Conservation (phyloP, 75 land plant species). For the Sequoiadendron giganteum region DNA sequence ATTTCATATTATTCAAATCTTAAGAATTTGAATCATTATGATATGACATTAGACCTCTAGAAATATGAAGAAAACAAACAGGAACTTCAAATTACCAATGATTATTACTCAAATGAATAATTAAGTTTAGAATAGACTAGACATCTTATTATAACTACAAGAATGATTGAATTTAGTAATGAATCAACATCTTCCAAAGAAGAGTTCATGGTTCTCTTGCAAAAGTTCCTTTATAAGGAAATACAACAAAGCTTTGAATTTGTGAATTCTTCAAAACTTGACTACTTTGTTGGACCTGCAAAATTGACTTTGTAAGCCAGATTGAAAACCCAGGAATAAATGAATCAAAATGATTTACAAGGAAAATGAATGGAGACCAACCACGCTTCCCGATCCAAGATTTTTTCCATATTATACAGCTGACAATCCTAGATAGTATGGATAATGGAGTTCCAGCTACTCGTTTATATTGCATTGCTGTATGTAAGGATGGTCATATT, state of each 20-base stretch:
- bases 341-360: constrained; percentile 8
- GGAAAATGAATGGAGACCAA: constrained; percentile 1
- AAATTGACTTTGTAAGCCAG: not conserved
- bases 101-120: not conserved
- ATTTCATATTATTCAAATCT: too few relatives aligned
- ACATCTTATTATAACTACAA: not conserved
- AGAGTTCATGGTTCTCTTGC: not conserved
- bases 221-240: not conserved
- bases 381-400: not conserved
- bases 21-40: not conserved
- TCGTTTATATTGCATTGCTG: constrained; percentile 59
- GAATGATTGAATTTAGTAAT: not conserved
- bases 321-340: not conserved
- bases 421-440: not conserved
- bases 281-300: not conserved
- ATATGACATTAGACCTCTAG: too few relatives aligned
- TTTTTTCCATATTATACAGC: not conserved
- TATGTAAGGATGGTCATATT: constrained; percentile 55
- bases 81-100: not conserved
- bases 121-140: not conserved
- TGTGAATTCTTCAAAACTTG: not conserved
- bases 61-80: too few relatives aligned
- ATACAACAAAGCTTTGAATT: not conserved
- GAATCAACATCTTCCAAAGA: not conserved
- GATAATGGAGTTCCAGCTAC: not conserved